Evolutionary conservation across 2,329 filamentous ascomycete genomes (phyloP), one percentile per base, ranked within the genome.

Genomic region (Alternaria sp.): DNA sequence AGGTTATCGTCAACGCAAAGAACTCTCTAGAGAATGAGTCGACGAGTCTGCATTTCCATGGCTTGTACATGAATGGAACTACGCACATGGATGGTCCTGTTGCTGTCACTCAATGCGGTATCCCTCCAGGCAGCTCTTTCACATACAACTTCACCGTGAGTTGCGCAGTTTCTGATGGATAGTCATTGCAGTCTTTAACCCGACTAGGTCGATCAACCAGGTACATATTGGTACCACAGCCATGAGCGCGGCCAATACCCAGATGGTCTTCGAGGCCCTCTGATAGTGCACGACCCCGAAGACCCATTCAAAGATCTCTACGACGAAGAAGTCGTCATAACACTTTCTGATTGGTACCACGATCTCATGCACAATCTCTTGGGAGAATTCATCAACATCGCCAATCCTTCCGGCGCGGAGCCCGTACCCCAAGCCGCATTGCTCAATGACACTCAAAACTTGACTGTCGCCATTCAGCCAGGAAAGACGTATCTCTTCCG

Each of bases 341-440:
- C 91, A 66, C 79, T 93, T n/a, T 89, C 88, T 17, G 91, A 93
- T 70, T 91, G 91, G 83, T 93, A 93, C 62, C 89, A 93, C 69
- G 86, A 90, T 51, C 75, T 81, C 28, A 85, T 85, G 81, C 77
- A 77, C 4, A 73, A 69, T n/a, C 79, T 89, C 0, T 65, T 80
- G 4, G 65, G 70, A 9, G 57, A 64, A 17, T 79, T 80, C 64
- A 83, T 91, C 44, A 84, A 68, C 69, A 76, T 84, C 19, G 79
- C 79, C 51, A 88, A 88, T 60, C 86, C 85, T 0, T 89, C 81
- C 68, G 87, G 81, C 23, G 87, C 88, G 1, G 90, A 92, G 74
- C 90, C 90, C 0, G 85, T 91, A 0, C 90, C 90, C 0, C 83
- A 91, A 21, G 84, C 88, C 3, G 87, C 87, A 2, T 81, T 92